A percentile compares a stretch with the other conserved stretches of the same genome.
Evolutionary conservation across 495 filamentous ascomycete genomes (phyloP).

Genomic region (Penicillium parvum): DNA sequence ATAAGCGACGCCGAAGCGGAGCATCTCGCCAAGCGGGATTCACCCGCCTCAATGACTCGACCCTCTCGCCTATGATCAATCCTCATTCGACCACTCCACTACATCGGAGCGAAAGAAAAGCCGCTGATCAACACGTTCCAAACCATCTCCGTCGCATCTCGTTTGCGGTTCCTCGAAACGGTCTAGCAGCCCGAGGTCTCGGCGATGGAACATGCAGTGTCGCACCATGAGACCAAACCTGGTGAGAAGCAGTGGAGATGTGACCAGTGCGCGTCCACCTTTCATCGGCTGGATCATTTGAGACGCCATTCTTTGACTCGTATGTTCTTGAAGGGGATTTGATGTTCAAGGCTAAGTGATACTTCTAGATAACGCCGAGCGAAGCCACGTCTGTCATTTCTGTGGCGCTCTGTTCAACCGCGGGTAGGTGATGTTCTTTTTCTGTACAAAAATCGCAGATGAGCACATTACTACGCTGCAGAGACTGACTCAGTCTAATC

Average conservation of each 20-base stretch:
- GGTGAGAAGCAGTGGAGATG: constrained; percentile 23
- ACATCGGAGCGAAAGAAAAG: constrained; percentile 7
- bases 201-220: constrained; percentile 12
- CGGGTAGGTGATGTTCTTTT: constrained; percentile 24
- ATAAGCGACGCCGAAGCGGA: background rate
- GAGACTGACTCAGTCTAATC: background rate
- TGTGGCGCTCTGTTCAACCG: constrained; percentile 30
- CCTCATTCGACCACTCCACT: background rate
- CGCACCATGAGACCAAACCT: background rate
- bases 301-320: constrained; percentile 29
- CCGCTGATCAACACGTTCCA: background rate
- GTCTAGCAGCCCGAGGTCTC: constrained; percentile 8
- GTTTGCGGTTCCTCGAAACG: constrained; percentile 12
- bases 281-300: constrained; percentile 31
- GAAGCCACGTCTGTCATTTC: constrained; percentile 24
- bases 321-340: constrained; percentile 10
- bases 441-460: too few species aligned
- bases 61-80: background rate
- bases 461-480: too few species aligned
- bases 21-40: constrained; percentile 3
- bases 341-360: background rate
- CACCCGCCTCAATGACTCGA: constrained; percentile 6
- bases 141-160: constrained; percentile 4
- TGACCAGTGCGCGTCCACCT: constrained; percentile 25
- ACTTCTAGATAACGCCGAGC: constrained; percentile 18